Conservation (phyloP, 495 filamentous ascomycete genomes). For the Pyrenula aspistea region DNA sequence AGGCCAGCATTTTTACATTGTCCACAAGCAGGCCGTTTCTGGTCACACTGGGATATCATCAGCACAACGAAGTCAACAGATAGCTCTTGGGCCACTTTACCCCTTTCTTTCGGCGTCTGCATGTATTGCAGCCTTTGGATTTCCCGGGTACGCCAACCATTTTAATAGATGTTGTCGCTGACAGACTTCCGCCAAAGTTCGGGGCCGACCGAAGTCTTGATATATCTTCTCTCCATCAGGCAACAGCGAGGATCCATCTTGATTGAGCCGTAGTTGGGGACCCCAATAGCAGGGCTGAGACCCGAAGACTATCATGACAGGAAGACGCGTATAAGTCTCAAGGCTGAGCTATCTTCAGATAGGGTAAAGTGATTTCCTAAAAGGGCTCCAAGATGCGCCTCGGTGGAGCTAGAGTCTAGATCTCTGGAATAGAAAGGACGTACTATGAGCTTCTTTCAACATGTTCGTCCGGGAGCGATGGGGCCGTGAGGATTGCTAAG, state of each 20-base stretch:
- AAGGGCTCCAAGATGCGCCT: no score
- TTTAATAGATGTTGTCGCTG: neutral
- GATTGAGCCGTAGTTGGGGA: no score
- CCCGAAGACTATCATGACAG: neutral
- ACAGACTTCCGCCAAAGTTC: neutral
- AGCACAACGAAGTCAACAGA: neutral
- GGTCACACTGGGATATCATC: neutral
- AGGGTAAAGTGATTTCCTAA: no score
- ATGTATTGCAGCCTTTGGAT: conserved; percentile 36
- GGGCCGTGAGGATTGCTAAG: no score
- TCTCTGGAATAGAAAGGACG: no score
- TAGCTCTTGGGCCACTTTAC: neutral
- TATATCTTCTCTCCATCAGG: neutral
- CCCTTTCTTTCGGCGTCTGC: conserved; percentile 26
- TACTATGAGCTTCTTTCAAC: neutral
- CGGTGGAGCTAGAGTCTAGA: no score
- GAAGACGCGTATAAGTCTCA: no score
- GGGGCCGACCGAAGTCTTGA: neutral
- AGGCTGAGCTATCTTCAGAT: no score
- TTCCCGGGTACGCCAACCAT: conserved; percentile 36
- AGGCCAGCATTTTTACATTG: neutral
- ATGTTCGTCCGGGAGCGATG: no score
- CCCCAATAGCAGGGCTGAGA: neutral
- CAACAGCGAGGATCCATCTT: no score
- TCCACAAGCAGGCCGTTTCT: neutral